Percentiles rank a stretch among this genome's conserved stretches.
Evolutionary conservation across 78 protist species (phyloP).

Genomic region (Acrasis kona): DNA sequence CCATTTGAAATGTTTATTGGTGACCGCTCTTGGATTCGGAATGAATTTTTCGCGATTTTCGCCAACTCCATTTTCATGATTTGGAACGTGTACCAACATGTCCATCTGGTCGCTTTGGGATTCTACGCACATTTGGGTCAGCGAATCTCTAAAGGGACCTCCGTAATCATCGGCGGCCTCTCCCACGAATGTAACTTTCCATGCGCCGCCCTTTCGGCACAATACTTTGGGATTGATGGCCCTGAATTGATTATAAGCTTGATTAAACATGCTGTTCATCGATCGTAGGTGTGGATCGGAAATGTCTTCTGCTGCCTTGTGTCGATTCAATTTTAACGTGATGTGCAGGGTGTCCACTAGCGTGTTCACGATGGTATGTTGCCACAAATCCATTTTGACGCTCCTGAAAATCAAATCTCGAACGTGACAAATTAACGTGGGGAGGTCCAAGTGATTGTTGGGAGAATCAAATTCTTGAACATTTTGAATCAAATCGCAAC

Average conservation of each 20-base stretch:
- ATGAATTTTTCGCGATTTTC: slow-evolving; percentile 26
- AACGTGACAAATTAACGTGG: not conserved
- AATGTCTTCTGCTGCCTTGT: not conserved
- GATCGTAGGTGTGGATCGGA: not conserved
- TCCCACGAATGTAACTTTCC: slow-evolving; percentile 18
- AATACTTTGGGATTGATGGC: not conserved
- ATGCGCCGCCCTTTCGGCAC: slow-evolving; percentile 3
- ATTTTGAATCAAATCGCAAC: not conserved
- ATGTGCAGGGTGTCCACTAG: not conserved
- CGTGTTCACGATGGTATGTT: not conserved
- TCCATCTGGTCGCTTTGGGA: not conserved
- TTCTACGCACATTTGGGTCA: slow-evolving; percentile 28
- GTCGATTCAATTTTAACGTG: not conserved
- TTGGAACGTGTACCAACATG: slow-evolving; percentile 33
- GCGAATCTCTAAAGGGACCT: slow-evolving; percentile 24
- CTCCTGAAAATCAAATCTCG: not conserved
- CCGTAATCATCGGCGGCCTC: slow-evolving; percentile 31
- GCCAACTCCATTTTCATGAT: slow-evolving; percentile 12
- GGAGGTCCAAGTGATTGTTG: too few species aligned
- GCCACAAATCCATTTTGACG: slow-evolving; percentile 1
- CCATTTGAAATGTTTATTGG: slow-evolving; percentile 11
- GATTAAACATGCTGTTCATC: not conserved
- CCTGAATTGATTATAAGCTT: not conserved
- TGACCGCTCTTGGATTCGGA: slow-evolving; percentile 18
- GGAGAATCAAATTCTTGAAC: too few species aligned